Conservation (phyloP, 306 rosid species). For the Medicago arabica region DNA sequence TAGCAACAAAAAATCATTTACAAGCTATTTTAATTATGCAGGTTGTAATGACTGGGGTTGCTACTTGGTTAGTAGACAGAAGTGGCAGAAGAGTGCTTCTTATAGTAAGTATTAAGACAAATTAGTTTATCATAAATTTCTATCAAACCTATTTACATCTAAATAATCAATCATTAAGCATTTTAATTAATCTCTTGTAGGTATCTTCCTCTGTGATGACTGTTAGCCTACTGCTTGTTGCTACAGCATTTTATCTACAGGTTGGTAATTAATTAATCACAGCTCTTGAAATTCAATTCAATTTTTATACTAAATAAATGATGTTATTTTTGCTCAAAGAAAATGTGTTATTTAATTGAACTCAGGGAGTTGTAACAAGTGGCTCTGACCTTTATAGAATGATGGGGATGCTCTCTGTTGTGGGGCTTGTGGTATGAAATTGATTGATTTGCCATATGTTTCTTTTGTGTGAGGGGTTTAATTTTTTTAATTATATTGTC, state of each 20-base stretch:
- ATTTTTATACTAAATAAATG: constrained; percentile 28
- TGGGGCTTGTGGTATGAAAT: constrained; percentile 70
- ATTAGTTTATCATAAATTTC: background rate
- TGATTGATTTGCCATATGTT: background rate
- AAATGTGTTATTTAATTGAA: constrained; percentile 15
- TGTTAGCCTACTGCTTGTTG: constrained; percentile 60
- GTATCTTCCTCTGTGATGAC: constrained; percentile 68
- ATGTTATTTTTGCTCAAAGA: too few species aligned
- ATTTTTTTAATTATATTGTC: background rate
- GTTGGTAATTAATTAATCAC: constrained; percentile 40
- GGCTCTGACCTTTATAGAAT: constrained; percentile 46
- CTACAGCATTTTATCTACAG: constrained; percentile 66
- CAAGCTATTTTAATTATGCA: constrained; percentile 20
- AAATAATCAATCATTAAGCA: background rate
- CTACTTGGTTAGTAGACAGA: constrained; percentile 70
- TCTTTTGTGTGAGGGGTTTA: background rate
- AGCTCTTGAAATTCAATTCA: constrained; percentile 2
- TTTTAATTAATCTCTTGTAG: constrained; percentile 36
- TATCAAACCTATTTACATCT: background rate
- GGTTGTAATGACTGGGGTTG: constrained; percentile 66
- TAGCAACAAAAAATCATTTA: background rate
- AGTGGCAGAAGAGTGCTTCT: constrained; percentile 74
- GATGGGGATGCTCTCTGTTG: constrained; percentile 51
- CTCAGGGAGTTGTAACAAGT: constrained; percentile 49
- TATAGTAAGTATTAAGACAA: constrained; percentile 46